phyloP scores from a whole-genome alignment of 2,329 filamentous ascomycete species.

The Dactylella cylindrospora region DNA sequence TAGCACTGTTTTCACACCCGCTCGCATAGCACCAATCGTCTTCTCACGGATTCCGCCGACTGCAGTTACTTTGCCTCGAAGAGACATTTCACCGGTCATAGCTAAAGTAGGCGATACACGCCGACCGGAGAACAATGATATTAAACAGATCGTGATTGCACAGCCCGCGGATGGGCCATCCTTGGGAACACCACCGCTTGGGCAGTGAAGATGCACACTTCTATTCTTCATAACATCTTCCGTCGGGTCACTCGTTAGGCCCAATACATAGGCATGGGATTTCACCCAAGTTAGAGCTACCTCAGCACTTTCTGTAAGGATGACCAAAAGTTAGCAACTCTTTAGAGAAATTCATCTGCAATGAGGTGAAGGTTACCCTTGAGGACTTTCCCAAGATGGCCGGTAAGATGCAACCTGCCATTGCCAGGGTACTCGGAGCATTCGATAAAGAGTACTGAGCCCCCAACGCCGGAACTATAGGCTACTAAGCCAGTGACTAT shows the following conservation, averaged over 20 bases:
- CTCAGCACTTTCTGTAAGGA: conserved; percentile 73
- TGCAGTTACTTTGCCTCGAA: conserved; percentile 85
- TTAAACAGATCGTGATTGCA: conserved; percentile 88
- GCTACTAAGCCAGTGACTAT: conserved; percentile 95
- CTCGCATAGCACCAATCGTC: conserved; percentile 86
- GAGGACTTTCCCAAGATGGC: conserved; percentile 92
- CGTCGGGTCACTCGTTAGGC: conserved; percentile 73
- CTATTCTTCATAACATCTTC: conserved; percentile 96
- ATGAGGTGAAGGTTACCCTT: conserved; percentile 57
- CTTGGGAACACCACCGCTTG: conserved; percentile 90
- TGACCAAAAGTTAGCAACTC: conserved; percentile 7
- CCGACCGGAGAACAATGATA: conserved; percentile 83
- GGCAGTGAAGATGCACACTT: conserved; percentile 93
- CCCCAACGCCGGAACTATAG: conserved; percentile 72
- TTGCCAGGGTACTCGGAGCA: conserved; percentile 95
- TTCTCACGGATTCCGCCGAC: conserved; percentile 98
- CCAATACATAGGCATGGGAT: conserved; percentile 87
- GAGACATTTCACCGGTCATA: conserved; percentile 76
- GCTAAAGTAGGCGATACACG: conserved; percentile 87
- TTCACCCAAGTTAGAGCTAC: conserved; percentile 97
- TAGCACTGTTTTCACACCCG: conserved; percentile 91
- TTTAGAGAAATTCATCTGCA: neutral
- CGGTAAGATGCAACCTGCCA: conserved; percentile 89
- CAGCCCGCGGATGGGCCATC: conserved; percentile 72
- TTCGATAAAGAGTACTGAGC: conserved; percentile 96